These are phyloP conservation scores for Plantago major DNA, from an alignment of 257 asterid genomes.

Conservation along the genomic window DNA sequence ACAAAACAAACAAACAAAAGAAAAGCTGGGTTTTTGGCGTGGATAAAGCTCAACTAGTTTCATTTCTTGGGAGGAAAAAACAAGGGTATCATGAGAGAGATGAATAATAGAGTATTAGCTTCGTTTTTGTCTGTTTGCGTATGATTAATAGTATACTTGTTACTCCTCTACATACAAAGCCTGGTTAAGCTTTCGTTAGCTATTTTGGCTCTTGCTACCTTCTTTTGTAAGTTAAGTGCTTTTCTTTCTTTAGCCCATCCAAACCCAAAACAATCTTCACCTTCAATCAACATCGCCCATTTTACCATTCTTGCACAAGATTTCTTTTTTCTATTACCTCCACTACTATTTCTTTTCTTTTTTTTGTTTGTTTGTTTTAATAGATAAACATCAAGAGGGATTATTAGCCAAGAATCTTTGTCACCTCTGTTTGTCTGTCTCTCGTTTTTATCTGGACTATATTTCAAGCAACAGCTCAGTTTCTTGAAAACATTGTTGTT, in stretches of 20 bases:
- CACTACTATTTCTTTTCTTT: too few relatives aligned
- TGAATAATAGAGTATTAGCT: slow-evolving; percentile 4
- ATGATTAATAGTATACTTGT: slow-evolving; percentile 21
- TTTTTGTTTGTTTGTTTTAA: too few relatives aligned
- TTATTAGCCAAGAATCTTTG: too few relatives aligned
- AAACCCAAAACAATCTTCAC: slow-evolving; percentile 37
- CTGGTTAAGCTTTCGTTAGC: slow-evolving; percentile 54
- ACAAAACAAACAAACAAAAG: slow-evolving; percentile 5
- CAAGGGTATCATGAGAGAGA: too few relatives aligned
- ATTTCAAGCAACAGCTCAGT: slow-evolving; percentile 16
- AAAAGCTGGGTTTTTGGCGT: too few relatives aligned
- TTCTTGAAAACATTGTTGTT: neutral
- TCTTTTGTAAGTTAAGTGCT: slow-evolving; percentile 29
- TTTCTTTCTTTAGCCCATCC: slow-evolving; percentile 30
- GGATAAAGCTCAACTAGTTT: too few relatives aligned
- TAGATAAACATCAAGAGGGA: neutral
- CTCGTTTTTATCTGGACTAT: neutral
- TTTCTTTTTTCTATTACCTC: too few relatives aligned
- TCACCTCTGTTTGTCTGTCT: neutral
- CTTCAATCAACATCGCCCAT: slow-evolving; percentile 25
- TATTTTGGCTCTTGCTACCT: slow-evolving; percentile 52
- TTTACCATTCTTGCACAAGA: too few relatives aligned
- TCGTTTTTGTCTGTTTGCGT: slow-evolving; percentile 43
- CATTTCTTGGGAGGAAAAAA: too few relatives aligned
- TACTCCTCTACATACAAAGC: slow-evolving; percentile 5